These are phyloP conservation scores for Rhizopogon roseolus DNA, from an alignment of 768 basidiomycete genomes.

Conservation along the genomic window DNA sequence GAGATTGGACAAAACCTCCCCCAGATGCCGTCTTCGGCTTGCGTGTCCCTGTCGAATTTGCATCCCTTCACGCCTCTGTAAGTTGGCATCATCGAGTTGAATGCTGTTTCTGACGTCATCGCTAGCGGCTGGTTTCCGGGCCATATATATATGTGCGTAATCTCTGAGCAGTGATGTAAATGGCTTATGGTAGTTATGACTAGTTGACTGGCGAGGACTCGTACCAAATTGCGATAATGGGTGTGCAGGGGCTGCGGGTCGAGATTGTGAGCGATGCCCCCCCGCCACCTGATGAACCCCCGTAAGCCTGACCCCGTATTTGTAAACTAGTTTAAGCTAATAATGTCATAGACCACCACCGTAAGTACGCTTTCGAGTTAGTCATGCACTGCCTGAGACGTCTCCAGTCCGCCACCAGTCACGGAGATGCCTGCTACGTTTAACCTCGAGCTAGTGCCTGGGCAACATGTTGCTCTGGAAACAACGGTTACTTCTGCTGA, in stretches of 20 bases:
- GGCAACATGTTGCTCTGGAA: slow-evolving; percentile 77
- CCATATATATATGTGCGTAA: slow-evolving; percentile 76
- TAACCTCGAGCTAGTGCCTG: slow-evolving; percentile 74
- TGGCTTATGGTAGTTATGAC: slow-evolving; percentile 16
- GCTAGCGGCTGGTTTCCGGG: slow-evolving; percentile 71
- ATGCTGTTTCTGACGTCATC: slow-evolving; percentile 17
- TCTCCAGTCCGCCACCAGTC: slow-evolving; percentile 57
- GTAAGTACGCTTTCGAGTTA: slow-evolving; percentile 28
- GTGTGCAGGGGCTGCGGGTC: slow-evolving; percentile 75
- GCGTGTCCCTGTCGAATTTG: slow-evolving; percentile 84
- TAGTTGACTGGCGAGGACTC: slow-evolving; percentile 84
- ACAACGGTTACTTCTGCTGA: slow-evolving; percentile 73
- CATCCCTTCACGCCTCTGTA: slow-evolving; percentile 79
- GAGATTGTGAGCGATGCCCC: slow-evolving; percentile 85
- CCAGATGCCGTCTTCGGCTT: slow-evolving; percentile 72
- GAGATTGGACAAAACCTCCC: slow-evolving; percentile 85
- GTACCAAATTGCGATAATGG: slow-evolving; percentile 83
- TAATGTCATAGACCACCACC: slow-evolving; percentile 39
- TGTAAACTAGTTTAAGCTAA: slow-evolving; percentile 7
- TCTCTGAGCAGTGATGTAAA: slow-evolving; percentile 11
- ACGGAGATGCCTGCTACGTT: slow-evolving; percentile 85
- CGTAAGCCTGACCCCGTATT: slow-evolving; percentile 44
- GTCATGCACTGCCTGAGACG: slow-evolving; percentile 9
- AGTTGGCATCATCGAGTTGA: slow-evolving; percentile 24
- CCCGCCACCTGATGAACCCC: slow-evolving; percentile 79